A percentile compares a stretch with the other conserved stretches of the same genome.
Conservation (phyloP, 2,329 filamentous ascomycete species). For the Cordyceps fumosorosea region DNA sequence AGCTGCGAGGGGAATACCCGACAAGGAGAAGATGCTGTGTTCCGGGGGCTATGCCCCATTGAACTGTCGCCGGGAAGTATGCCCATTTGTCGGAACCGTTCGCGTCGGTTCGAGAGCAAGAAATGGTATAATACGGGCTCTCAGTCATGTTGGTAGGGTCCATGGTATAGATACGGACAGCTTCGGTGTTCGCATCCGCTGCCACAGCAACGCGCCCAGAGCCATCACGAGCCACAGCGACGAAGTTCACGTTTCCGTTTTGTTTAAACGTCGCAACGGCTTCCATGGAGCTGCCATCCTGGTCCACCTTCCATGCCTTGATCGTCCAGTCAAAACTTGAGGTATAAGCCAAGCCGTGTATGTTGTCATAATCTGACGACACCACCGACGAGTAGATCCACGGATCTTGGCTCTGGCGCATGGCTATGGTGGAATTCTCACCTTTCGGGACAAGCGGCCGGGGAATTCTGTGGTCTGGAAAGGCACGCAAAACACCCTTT, state of each 20-base stretch:
- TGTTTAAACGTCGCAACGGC: constrained; percentile 46
- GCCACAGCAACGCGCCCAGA: constrained; percentile 51
- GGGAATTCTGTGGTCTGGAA: constrained; percentile 50
- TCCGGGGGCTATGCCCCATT: constrained; percentile 45
- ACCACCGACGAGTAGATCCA: constrained; percentile 61
- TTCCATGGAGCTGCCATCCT: constrained; percentile 34
- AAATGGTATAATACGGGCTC: constrained; percentile 33
- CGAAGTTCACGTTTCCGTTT: constrained; percentile 55
- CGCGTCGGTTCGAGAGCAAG: constrained; percentile 33
- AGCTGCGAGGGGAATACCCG: constrained; percentile 55
- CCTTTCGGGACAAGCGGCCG: constrained; percentile 46
- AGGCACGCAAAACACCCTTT: constrained; percentile 40
- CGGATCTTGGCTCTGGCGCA: constrained; percentile 52
- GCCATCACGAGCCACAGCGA: constrained; percentile 43
- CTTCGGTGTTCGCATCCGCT: constrained; percentile 45
- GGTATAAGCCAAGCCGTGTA: constrained; percentile 44
- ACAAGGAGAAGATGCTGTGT: constrained; percentile 50
- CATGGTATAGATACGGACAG: constrained; percentile 52
- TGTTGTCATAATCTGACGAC: constrained; percentile 48
- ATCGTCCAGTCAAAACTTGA: constrained; percentile 57
- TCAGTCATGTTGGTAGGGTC: constrained; percentile 27
- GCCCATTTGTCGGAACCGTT: constrained; percentile 45
- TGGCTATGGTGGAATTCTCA: constrained; percentile 49
- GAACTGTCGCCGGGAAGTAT: constrained; percentile 57
- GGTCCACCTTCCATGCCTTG: constrained; percentile 48